phyloP scores from a whole-genome alignment of 805 yeast genomes.

The Wickerhamomyces chambardii region DNA sequence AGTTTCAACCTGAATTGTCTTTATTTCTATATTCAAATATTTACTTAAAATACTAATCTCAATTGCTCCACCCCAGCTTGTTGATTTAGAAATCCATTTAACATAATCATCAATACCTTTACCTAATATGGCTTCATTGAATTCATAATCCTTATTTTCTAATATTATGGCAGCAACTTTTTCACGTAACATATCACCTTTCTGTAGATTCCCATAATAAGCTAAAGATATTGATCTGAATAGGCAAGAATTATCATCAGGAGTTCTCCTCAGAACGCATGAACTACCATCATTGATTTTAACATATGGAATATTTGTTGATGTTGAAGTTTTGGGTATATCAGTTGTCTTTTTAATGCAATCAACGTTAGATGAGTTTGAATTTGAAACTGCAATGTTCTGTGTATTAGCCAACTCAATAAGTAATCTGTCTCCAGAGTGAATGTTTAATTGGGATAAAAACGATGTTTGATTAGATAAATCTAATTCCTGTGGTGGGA shows the following conservation, averaged over 20 bases:
- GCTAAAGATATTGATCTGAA: conserved; percentile 59
- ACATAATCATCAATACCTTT: conserved; percentile 36
- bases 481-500: conserved; percentile 46
- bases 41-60: conserved; percentile 57
- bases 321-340: conserved; percentile 1
- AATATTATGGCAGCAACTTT: conserved; percentile 39
- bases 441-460: conserved; percentile 35
- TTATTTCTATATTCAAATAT: conserved; percentile 40
- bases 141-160: conserved; percentile 29
- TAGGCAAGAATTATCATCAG: conserved; percentile 74
- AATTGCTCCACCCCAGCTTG: conserved; percentile 81
- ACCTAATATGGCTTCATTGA: conserved; percentile 51
- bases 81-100: conserved; percentile 49
- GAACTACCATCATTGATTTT: conserved; percentile 18
- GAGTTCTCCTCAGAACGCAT: conserved; percentile 48
- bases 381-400: too few relatives aligned
- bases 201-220: conserved; percentile 29
- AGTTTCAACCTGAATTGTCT: conserved; percentile 58
- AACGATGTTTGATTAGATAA: conserved; percentile 13
- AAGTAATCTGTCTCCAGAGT: conserved; percentile 51
- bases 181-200: conserved; percentile 39
- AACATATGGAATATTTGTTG: conserved; percentile 4
- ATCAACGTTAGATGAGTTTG: too few relatives aligned
- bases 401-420: conserved; percentile 24
- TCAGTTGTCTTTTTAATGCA: too few relatives aligned